Percentiles rank a stretch among this genome's conserved stretches.
Evolutionary conservation across 176 grass and related monocot genomes (phyloP).

Genomic region (Carex cristatella): DNA sequence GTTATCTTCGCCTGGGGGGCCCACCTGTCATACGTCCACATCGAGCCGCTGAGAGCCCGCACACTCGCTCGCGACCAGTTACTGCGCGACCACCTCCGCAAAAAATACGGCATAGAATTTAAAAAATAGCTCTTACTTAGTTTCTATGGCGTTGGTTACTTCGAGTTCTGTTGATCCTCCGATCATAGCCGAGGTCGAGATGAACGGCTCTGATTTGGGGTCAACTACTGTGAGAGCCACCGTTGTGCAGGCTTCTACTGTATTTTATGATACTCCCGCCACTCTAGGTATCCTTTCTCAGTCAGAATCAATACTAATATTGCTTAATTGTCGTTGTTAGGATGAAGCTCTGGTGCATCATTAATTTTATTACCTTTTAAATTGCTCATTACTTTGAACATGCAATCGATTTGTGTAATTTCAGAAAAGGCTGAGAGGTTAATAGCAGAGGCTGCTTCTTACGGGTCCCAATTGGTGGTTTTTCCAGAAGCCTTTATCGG

Average conservation of each 20-base stretch:
- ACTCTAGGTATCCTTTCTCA: constrained; percentile 28
- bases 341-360: neutral
- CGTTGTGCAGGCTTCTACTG: constrained; percentile 85
- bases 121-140: neutral
- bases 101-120: constrained; percentile 41
- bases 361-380: neutral
- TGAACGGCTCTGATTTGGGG: constrained; percentile 56
- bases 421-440: constrained; percentile 84
- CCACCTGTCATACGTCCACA: constrained; percentile 44
- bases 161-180: constrained; percentile 30
- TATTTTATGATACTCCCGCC: constrained; percentile 87
- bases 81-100: constrained; percentile 42
- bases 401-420: constrained; percentile 4
- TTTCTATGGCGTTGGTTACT: constrained; percentile 41
- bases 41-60: constrained; percentile 58
- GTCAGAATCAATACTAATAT: neutral
- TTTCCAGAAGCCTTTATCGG: constrained; percentile 95
- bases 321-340: neutral
- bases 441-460: constrained; percentile 64
- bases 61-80: constrained; percentile 68
- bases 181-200: constrained; percentile 79
- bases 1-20: constrained; percentile 39
- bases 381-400: neutral
- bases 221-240: constrained; percentile 62
- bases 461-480: constrained; percentile 74